A percentile compares a stretch with the other conserved stretches of the same genome.
These are phyloP conservation scores for Fraxinus angustifolia DNA, from an alignment of 305 asterid species.

Conservation along the genomic window DNA sequence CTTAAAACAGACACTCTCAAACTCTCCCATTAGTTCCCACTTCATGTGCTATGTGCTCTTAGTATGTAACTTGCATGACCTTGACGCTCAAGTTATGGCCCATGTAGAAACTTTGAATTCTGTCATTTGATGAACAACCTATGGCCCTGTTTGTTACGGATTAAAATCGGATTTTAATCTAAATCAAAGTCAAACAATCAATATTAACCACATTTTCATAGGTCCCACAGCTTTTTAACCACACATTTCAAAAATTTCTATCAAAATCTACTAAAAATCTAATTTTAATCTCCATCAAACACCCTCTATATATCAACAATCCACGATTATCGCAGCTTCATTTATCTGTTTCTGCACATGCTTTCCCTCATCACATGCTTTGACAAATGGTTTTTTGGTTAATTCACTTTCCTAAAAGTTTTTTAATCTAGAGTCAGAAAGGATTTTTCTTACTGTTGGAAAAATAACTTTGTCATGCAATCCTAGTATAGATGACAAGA, in stretches of 20 bases:
- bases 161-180: too few species aligned
- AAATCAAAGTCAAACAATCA: too few species aligned
- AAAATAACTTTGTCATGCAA: slow-evolving; percentile 11
- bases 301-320: not conserved
- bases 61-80: not conserved
- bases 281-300: too few species aligned
- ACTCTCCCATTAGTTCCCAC: not conserved
- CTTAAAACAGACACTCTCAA: not conserved
- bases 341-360: not conserved
- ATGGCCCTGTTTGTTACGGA: too few species aligned
- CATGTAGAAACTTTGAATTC: not conserved
- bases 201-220: too few species aligned
- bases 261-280: too few species aligned
- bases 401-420: not conserved
- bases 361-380: not conserved
- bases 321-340: not conserved
- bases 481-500: slow-evolving; percentile 14
- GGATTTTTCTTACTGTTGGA: not conserved
- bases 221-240: too few species aligned
- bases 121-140: not conserved
- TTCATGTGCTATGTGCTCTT: not conserved
- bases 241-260: too few species aligned
- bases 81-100: not conserved
- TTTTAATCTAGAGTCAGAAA: not conserved
- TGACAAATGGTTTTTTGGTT: not conserved